Conservation (phyloP, 163 green algal genomes). For the Scenedesmus sp. region DNA sequence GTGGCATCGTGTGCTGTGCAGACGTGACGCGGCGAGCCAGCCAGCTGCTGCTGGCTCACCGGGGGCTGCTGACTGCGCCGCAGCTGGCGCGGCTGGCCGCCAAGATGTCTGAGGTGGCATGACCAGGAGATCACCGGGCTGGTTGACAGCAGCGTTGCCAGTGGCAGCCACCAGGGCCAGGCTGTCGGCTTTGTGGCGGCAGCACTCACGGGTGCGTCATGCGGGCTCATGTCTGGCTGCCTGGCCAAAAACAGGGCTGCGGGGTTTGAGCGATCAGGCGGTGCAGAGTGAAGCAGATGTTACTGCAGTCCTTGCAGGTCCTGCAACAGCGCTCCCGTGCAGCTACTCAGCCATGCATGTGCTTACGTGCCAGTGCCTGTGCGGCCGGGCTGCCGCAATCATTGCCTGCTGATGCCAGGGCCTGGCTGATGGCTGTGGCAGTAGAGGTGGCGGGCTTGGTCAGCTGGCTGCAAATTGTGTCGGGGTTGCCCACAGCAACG, state of each 20-base stretch:
- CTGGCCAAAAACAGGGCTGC: too few species aligned
- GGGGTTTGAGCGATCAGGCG: too few species aligned
- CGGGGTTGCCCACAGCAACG: too few species aligned
- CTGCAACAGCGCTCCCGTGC: neutral
- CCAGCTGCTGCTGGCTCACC: slow-evolving; percentile 55
- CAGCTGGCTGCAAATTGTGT: neutral
- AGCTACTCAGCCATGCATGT: too few species aligned
- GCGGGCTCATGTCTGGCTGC: too few species aligned
- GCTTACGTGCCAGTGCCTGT: slow-evolving; percentile 40
- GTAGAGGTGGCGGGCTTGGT: neutral
- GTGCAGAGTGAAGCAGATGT: too few species aligned
- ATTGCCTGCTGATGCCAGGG: slow-evolving; percentile 13
- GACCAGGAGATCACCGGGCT: slow-evolving; percentile 32
- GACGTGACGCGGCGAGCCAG: slow-evolving; percentile 41
- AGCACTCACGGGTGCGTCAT: slow-evolving; percentile 53
- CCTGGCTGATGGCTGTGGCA: slow-evolving; percentile 19
- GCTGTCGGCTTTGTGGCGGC: slow-evolving; percentile 53
- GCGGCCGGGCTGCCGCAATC: neutral
- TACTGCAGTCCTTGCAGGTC: too few species aligned
- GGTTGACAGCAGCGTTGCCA: slow-evolving; percentile 32
- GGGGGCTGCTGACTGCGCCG: slow-evolving; percentile 20
- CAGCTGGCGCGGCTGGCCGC: slow-evolving; percentile 54
- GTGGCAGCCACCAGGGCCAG: slow-evolving; percentile 50
- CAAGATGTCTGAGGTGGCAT: slow-evolving; percentile 52
- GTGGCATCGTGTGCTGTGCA: neutral